phyloP scores from a whole-genome alignment of 768 basidiomycete species.

The Phanerodontia chrysosporium region DNA sequence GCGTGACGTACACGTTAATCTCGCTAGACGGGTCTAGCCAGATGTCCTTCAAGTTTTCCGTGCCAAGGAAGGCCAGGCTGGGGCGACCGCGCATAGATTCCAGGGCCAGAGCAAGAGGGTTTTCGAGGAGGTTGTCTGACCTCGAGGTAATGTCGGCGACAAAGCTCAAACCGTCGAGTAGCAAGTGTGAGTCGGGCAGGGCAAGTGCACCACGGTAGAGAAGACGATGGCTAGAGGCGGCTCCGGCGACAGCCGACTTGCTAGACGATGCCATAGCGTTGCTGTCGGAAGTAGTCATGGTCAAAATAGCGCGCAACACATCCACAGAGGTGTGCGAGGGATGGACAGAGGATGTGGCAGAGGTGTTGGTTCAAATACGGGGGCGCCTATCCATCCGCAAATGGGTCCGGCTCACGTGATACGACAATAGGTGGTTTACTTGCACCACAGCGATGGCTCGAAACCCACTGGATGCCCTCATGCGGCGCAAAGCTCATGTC shows the following conservation, averaged over 20 bases:
- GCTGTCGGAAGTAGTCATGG: background rate
- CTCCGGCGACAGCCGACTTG: background rate
- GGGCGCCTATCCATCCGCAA: background rate
- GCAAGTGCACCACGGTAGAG: constrained; percentile 75
- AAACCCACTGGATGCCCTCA: too few relatives aligned
- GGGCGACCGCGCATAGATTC: constrained; percentile 80
- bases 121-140: constrained; percentile 46
- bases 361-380: background rate
- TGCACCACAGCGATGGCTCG: too few relatives aligned
- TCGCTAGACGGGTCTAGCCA: constrained; percentile 58
- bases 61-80: constrained; percentile 54
- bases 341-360: background rate
- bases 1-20: constrained; percentile 41
- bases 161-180: constrained; percentile 74
- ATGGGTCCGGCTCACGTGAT: background rate
- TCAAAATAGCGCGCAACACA: background rate
- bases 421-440: too few relatives aligned
- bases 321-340: background rate
- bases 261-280: background rate
- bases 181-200: constrained; percentile 65
- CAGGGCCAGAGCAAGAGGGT: constrained; percentile 65
- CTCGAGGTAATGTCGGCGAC: constrained; percentile 19
- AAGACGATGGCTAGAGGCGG: constrained; percentile 40
- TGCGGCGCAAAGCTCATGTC: too few relatives aligned
- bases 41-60: constrained; percentile 47